A percentile compares a stretch with the other conserved stretches of the same genome.
phyloP scores from a whole-genome alignment of 352 stramenopile genomes.

The Phytophthora sojae region DNA sequence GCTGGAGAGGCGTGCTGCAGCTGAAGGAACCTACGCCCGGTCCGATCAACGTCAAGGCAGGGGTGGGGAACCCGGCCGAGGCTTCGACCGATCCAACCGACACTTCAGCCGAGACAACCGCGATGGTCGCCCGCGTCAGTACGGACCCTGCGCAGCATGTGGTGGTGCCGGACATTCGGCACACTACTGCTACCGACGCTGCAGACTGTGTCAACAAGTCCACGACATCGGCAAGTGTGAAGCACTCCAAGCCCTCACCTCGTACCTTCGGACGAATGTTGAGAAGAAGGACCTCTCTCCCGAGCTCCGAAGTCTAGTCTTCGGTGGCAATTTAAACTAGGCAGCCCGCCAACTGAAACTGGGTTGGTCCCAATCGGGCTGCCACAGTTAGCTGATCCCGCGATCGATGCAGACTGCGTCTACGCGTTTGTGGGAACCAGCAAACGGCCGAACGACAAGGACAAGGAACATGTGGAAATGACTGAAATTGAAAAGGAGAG shows the following conservation, averaged over 20 bases:
- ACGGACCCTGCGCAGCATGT: conserved; percentile 5
- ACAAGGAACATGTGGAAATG: background rate
- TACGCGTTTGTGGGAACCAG: background rate
- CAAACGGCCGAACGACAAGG: too few species aligned
- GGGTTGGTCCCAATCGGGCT: too few species aligned
- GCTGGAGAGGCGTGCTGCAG: background rate
- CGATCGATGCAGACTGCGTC: background rate
- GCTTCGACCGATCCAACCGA: background rate
- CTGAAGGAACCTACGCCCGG: background rate
- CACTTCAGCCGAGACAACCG: background rate
- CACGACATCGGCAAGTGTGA: background rate
- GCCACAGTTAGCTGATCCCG: too few species aligned
- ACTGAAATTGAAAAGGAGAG: conserved; percentile 12
- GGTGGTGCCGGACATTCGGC: background rate
- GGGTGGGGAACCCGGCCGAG: background rate
- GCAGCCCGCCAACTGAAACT: too few species aligned
- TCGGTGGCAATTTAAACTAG: too few species aligned
- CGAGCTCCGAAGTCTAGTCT: too few species aligned
- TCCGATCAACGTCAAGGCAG: background rate
- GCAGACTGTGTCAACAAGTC: conserved; percentile 2
- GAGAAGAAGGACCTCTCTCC: too few species aligned
- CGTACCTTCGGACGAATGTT: too few species aligned
- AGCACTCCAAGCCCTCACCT: too few species aligned
- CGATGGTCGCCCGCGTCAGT: background rate
- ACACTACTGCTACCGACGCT: background rate